Evolutionary conservation across 1,284 basidiomycete genomes (phyloP).

Genomic region (Lignosus rhinocerotis): DNA sequence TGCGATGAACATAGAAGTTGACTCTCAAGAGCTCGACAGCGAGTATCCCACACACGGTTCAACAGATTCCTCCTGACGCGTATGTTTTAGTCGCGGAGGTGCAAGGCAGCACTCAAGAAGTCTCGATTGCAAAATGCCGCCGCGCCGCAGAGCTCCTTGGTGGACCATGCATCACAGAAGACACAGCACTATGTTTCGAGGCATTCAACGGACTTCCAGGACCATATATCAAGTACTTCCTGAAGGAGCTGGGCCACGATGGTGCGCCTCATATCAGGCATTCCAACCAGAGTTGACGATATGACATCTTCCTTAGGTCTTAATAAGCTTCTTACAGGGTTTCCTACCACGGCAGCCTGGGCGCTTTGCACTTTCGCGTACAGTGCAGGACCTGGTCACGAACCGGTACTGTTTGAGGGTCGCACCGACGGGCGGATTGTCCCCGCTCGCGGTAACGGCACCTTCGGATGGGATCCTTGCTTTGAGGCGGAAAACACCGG

Average conservation of each 20-base stretch:
- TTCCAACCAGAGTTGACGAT: background rate
- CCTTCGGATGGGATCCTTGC: conserved; percentile 91
- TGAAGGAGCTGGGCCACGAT: conserved; percentile 79
- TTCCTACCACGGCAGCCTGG: conserved; percentile 78
- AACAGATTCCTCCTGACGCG: background rate
- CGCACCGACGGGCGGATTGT: conserved; percentile 89
- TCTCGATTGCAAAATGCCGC: conserved; percentile 87
- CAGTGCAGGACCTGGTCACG: conserved; percentile 76
- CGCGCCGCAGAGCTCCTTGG: conserved; percentile 83
- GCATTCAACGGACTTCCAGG: conserved; percentile 91
- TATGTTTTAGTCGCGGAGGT: conserved; percentile 78
- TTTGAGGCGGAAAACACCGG: conserved; percentile 81
- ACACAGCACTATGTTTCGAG: conserved; percentile 91
- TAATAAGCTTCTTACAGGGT: conserved; percentile 85
- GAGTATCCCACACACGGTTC: conserved; percentile 28
- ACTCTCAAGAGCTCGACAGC: conserved; percentile 72
- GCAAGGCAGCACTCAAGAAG: conserved; percentile 90
- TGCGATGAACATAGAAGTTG: conserved; percentile 59
- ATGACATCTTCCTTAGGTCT: conserved; percentile 57
- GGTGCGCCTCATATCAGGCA: conserved; percentile 24
- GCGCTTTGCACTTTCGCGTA: conserved; percentile 98
- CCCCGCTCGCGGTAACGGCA: conserved; percentile 72
- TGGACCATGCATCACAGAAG: conserved; percentile 93
- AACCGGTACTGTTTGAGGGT: conserved; percentile 91
- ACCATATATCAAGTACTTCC: conserved; percentile 96